phyloP scores from a whole-genome alignment of 129 eudicot species.

The Saposhnikovia divaricata region DNA sequence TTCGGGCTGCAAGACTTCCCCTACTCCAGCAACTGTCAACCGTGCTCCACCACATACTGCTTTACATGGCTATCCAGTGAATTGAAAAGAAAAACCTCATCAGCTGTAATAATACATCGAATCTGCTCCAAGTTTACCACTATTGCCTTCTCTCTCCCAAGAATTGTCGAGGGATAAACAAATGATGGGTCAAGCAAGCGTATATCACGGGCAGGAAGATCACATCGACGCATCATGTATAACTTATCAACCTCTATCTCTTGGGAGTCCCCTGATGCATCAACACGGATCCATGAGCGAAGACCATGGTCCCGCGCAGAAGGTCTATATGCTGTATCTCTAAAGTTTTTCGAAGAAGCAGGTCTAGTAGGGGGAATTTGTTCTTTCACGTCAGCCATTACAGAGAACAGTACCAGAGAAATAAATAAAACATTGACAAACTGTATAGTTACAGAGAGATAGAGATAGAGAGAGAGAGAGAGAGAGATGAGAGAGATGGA shows the following conservation, averaged over 20 bases:
- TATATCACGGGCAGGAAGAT: conserved; percentile 91
- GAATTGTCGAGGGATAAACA: conserved; percentile 81
- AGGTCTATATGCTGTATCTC: conserved; percentile 27
- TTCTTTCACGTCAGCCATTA: conserved; percentile 73
- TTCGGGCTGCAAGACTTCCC: conserved; percentile 69
- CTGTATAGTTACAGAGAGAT: too few species aligned
- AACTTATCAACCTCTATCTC: conserved; percentile 84
- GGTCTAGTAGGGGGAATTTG: conserved; percentile 58
- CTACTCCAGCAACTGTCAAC: conserved; percentile 39
- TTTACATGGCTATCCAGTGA: conserved; percentile 77
- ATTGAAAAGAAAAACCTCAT: conserved; percentile 78
- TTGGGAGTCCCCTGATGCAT: conserved; percentile 60
- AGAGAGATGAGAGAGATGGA: too few species aligned
- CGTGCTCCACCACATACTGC: conserved; percentile 81
- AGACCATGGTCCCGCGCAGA: conserved; percentile 87
- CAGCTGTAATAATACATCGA: conserved; percentile 89
- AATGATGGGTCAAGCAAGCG: conserved; percentile 85
- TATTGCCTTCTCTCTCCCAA: conserved; percentile 94
- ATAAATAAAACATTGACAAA: not conserved
- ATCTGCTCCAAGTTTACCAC: conserved; percentile 95
- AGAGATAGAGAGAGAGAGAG: too few species aligned
- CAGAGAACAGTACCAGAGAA: not conserved
- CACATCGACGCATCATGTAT: conserved; percentile 83
- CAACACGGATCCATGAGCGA: conserved; percentile 96
- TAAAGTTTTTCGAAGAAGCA: conserved; percentile 29